A percentile compares a stretch with the other conserved stretches of the same genome.
phyloP scores from a whole-genome alignment of 2,329 filamentous ascomycete species.

The Claviceps africana region DNA sequence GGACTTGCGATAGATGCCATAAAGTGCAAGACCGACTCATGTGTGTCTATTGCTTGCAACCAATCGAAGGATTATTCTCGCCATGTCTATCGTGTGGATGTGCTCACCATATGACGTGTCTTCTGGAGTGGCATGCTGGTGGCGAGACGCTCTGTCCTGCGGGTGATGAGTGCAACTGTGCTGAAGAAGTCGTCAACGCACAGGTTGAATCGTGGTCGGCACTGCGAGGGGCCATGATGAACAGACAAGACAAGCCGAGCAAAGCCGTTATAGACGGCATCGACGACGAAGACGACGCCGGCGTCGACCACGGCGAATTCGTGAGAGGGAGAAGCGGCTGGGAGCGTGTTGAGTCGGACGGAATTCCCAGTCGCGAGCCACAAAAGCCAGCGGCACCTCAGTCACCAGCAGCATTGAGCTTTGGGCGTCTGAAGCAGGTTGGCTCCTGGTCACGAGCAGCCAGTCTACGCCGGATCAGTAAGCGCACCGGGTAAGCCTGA shows the following conservation, averaged over 20 bases:
- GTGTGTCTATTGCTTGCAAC: slow-evolving; percentile 50
- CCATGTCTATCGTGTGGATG: slow-evolving; percentile 51
- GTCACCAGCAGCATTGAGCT: slow-evolving; percentile 29
- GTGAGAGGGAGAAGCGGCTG: slow-evolving; percentile 11
- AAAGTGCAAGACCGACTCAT: slow-evolving; percentile 40
- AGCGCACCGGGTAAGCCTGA: slow-evolving; percentile 8
- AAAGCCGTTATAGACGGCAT: slow-evolving; percentile 15
- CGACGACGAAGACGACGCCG: slow-evolving; percentile 11
- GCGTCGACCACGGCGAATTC: slow-evolving; percentile 14
- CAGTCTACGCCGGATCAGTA: slow-evolving; percentile 22
- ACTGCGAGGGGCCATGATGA: slow-evolving; percentile 23
- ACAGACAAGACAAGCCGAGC: slow-evolving; percentile 10
- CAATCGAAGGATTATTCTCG: slow-evolving; percentile 44
- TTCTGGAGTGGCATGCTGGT: slow-evolving; percentile 43
- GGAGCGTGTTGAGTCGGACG: slow-evolving; percentile 14
- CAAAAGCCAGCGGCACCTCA: slow-evolving; percentile 9
- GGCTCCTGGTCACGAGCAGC: slow-evolving; percentile 32
- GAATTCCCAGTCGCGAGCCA: slow-evolving; percentile 10
- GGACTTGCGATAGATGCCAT: slow-evolving; percentile 38
- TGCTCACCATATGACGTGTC: slow-evolving; percentile 43
- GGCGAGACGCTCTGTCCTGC: slow-evolving; percentile 46
- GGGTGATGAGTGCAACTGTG: slow-evolving; percentile 51
- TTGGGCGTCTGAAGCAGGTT: slow-evolving; percentile 36
- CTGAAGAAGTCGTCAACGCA: slow-evolving; percentile 39
- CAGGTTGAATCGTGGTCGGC: slow-evolving; percentile 49